Base-by-base conservation (phyloP, 768 basidiomycete species). In the Postia placenta region DNA sequence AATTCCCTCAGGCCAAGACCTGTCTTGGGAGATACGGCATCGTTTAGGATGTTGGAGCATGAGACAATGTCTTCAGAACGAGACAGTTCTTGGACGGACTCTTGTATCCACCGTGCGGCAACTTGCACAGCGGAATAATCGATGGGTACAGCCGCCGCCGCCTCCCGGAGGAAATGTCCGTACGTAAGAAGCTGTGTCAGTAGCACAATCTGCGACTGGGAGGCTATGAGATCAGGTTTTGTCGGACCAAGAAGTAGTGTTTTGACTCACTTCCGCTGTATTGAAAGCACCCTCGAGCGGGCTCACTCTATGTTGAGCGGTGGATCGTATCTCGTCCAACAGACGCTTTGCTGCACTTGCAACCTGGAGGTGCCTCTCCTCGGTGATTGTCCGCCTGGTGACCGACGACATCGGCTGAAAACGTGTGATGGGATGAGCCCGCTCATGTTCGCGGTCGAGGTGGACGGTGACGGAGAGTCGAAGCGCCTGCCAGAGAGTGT, bases 61-160 rank as follows among this genome's bases (percentile, higher is more conserved):
- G 46, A 42, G 7, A 56, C 57, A 25, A 81, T 58, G 22, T 57
- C 45, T 1, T 48, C 36, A 43, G 79, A 75, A 2, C 64, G 45
- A 3, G 74, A 63, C 30, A 68, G 61, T 12, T 59, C 53, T 12
- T 67, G 54, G 2, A 84, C 60, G 2, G 67, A 59, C 26, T 75
- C 68, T 7, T 63, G 53, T 23, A 91, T 70, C 75, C 79, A 76
- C 4, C 64, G 68, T 2, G 77, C 73, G 25, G 87, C 63, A 7
- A 83, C 78, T 50, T 80, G 79, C 12, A 83, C 67, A 2, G 75
- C 71, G 1, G 87, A 89, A 58, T 85, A 85, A 64, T 92, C 81
- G 50, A 86, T 72, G 2, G 49, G 26, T 12, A 12, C 26, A 3
- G 37, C 28, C 23, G 41, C 5, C 6, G 24, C 22, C 22, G 49